phyloP scores from a whole-genome alignment of 768 basidiomycete genomes.

The Suillus subalutaceus region DNA sequence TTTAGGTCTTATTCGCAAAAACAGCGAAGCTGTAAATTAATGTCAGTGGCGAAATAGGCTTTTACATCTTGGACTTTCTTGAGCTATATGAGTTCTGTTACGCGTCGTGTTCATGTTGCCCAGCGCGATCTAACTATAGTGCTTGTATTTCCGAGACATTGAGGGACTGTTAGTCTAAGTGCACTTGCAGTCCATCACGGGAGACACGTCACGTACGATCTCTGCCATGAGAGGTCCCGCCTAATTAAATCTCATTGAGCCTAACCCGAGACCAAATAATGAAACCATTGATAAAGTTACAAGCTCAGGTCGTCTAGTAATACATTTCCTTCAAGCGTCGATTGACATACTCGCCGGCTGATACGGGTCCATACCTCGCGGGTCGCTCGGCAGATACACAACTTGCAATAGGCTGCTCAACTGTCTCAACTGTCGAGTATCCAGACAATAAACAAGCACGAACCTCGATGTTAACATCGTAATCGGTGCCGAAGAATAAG shows the following conservation, averaged over 20 bases:
- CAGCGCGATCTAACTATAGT: not conserved
- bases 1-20: not conserved
- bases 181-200: not conserved
- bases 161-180: not conserved
- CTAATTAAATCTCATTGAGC: not conserved
- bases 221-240: not conserved
- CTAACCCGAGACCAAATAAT: not conserved
- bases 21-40: not conserved
- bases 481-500: slow-evolving; percentile 89
- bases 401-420: slow-evolving; percentile 41
- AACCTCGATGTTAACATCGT: slow-evolving; percentile 80
- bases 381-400: slow-evolving; percentile 52
- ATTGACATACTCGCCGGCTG: slow-evolving; percentile 85
- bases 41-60: not conserved
- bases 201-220: not conserved
- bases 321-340: slow-evolving; percentile 59
- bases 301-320: slow-evolving; percentile 5
- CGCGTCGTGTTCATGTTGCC: not conserved
- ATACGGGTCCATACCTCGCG: slow-evolving; percentile 68
- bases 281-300: not conserved
- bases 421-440: not conserved
- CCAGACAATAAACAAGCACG: slow-evolving; percentile 14
- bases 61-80: not conserved
- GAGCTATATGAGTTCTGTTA: not conserved
- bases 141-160: not conserved